Evolutionary conservation across 225 moss, liverwort and hornwort genomes (phyloP), one percentile per base, ranked within the genome.

Genomic region (Pseudoscleropodium purum): DNA sequence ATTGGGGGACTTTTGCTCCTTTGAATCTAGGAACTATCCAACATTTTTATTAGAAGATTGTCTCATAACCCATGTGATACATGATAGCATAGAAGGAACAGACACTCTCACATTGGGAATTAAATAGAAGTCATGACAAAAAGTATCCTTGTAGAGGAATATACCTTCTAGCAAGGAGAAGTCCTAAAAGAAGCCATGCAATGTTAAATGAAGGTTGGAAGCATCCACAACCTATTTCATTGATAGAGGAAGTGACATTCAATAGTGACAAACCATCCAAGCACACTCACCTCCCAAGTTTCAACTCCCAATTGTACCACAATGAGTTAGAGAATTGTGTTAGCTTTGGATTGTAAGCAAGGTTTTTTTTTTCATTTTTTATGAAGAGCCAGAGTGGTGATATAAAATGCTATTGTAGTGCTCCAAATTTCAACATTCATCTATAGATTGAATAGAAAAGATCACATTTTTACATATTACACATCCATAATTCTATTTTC

Each of bases 51-150:
- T 26, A 72, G 2, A 27, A 72, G 41, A 9, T 39, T 70, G 39
- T 14, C 5, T 39, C 14, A 39, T 25, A 39, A 14, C 0, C 0
- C 1, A 72, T 41, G 14, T 5, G 5, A 3, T 39, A 25, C 25
- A 41, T 14, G 8, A 5, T 15, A 41, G 1, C 9, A 15, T 3
- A 5, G 15, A 69, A 3, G 39, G 5, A 14, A 8, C 1, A 25
- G 1, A 7, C 20, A 69, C 0, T 69, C 1, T 23, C 0, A 4
- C 13, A n/a, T 69, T 69, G 0, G 1, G 1, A 24, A 69, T n/a
- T 23, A 14, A 7, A 70, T 39, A 8, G 14, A 70, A 24, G 5
- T 39, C 24, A 8, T 0, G 0, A 0, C 14, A 24, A 23, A 72
- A 9, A 4, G 1, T 72, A 26, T 26, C 7, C 0, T 8, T 26